Evolutionary conservation across 306 rosid genomes (phyloP).

Genomic region (Rosa persica): DNA sequence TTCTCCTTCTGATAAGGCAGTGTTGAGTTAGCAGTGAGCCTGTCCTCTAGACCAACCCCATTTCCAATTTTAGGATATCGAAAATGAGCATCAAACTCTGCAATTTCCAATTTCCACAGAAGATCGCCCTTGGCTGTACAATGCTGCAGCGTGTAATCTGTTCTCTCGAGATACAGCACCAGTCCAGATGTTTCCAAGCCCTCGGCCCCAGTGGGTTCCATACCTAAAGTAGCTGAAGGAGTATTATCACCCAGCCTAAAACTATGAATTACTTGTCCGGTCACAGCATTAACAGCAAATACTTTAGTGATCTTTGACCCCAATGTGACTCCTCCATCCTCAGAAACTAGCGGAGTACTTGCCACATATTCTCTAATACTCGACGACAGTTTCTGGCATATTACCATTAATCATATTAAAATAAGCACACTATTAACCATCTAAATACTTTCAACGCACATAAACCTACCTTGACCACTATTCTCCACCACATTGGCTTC

Average conservation of each 20-base stretch:
- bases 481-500: background rate
- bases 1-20: conserved; percentile 7
- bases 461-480: too few species aligned
- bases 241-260: conserved; percentile 14
- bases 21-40: conserved; percentile 7
- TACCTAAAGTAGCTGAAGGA: background rate
- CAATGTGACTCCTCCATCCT: conserved; percentile 30
- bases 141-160: conserved; percentile 31
- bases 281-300: conserved; percentile 19
- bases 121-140: background rate
- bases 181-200: conserved; percentile 18
- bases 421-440: background rate
- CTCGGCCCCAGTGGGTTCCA: background rate
- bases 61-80: conserved; percentile 12
- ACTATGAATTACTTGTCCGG: conserved; percentile 19
- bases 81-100: conserved; percentile 28
- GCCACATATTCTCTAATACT: conserved; percentile 22
- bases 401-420: background rate
- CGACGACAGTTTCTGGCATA: conserved; percentile 15
- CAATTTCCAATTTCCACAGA: conserved; percentile 25
- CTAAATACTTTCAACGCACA: background rate
- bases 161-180: conserved; percentile 23
- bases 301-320: conserved; percentile 26
- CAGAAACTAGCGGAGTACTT: conserved; percentile 8
- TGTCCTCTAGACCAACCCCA: conserved; percentile 17